These are phyloP conservation scores for Starmerella davenportii DNA, from an alignment of 805 yeast species.

Conservation along the genomic window DNA sequence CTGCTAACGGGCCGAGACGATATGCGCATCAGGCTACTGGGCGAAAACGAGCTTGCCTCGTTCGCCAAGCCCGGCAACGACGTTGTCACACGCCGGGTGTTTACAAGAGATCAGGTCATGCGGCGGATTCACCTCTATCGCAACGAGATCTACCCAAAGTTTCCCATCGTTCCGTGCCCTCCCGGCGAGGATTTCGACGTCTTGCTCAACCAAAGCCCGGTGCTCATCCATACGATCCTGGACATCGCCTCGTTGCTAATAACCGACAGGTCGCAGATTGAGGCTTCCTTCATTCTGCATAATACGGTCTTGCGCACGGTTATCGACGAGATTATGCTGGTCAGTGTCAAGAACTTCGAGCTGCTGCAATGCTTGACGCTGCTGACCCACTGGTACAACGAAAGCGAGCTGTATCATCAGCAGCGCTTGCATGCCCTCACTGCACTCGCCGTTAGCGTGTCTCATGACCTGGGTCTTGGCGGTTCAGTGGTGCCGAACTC, in stretches of 20 bases:
- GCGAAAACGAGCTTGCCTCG: conserved; percentile 9
- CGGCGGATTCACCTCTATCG: conserved; percentile 35
- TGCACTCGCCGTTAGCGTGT: conserved; percentile 44
- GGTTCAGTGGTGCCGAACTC: conserved; percentile 20
- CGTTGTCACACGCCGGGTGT: conserved; percentile 36
- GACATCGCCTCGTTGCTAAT: conserved; percentile 33
- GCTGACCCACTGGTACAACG: conserved; percentile 61
- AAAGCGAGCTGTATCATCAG: conserved; percentile 65
- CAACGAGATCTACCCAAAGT: conserved; percentile 28
- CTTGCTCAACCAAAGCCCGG: conserved; percentile 37
- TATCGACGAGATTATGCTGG: conserved; percentile 39
- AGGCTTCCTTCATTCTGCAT: conserved; percentile 15
- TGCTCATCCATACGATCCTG: conserved; percentile 46
- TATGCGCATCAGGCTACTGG: conserved; percentile 33
- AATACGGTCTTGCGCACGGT: conserved; percentile 20
- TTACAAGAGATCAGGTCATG: conserved; percentile 43
- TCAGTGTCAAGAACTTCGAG: conserved; percentile 56
- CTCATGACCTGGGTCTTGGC: conserved; percentile 60
- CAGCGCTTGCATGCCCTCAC: conserved; percentile 59
- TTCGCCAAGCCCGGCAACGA: conserved; percentile 17
- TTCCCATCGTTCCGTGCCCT: conserved; percentile 39
- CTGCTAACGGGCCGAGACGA: conserved; percentile 28
- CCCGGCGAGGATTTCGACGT: conserved; percentile 31
- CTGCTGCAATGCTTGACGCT: conserved; percentile 43
- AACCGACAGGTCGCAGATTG: conserved; percentile 20